Evolutionary conservation across 768 basidiomycete species (phyloP).

Genomic region (Boletus vinaceobasis): DNA sequence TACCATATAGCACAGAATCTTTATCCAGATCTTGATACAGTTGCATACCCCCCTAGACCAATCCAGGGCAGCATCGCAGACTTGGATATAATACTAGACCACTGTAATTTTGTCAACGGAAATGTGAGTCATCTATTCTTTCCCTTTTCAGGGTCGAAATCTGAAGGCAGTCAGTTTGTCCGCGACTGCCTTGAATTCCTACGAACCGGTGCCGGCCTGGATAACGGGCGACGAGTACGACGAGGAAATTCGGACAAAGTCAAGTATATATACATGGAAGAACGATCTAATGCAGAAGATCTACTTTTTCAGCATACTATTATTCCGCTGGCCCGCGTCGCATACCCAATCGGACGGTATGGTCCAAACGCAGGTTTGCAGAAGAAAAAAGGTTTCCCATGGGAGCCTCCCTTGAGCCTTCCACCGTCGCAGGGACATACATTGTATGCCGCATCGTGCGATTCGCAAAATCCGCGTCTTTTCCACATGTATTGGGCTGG

Average conservation of each 20-base stretch:
- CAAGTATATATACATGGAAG: conserved; percentile 78
- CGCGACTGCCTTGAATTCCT: conserved; percentile 92
- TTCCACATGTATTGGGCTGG: conserved; percentile 99
- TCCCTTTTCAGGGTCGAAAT: neutral
- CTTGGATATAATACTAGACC: conserved; percentile 80
- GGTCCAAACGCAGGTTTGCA: conserved; percentile 54
- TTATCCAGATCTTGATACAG: conserved; percentile 51
- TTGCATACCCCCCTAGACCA: conserved; percentile 84
- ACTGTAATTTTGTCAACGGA: conserved; percentile 76
- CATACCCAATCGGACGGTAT: conserved; percentile 27
- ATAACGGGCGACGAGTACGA: conserved; percentile 69
- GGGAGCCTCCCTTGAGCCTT: conserved; percentile 55
- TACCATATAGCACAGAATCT: conserved; percentile 58
- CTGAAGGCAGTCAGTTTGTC: conserved; percentile 60
- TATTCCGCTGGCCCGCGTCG: conserved; percentile 21
- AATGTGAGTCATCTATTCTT: conserved; percentile 45
- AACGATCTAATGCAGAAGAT: conserved; percentile 19
- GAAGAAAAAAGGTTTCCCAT: conserved; percentile 55
- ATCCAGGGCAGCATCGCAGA: conserved; percentile 80
- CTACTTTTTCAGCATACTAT: conserved; percentile 3
- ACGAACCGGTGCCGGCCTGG: conserved; percentile 78
- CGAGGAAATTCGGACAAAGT: conserved; percentile 71
- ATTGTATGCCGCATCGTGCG: conserved; percentile 53
- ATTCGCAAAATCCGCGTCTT: conserved; percentile 70
- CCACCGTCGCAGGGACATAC: conserved; percentile 44